Percentiles rank a stretch among this genome's conserved stretches.
Conservation (phyloP, 202 grass and related monocot genomes). For the Digitaria exilis region DNA sequence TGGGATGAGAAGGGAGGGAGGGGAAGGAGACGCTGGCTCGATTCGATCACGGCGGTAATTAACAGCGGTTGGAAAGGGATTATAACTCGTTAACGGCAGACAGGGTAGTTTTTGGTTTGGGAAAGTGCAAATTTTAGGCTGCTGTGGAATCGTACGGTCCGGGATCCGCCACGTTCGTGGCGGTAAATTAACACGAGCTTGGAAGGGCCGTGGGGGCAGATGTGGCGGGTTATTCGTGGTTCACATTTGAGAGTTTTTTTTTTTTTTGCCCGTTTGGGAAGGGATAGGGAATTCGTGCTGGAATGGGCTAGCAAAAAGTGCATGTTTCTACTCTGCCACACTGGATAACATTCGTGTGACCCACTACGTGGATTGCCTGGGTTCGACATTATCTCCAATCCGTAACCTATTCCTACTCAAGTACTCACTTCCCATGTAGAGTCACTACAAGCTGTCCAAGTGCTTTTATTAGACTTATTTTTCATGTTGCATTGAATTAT, state of each 20-base stretch:
- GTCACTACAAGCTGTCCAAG: no score
- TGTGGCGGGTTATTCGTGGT: constrained; percentile 12
- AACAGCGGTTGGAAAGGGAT: background rate
- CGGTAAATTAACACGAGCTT: constrained; percentile 6
- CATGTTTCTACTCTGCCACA: no score
- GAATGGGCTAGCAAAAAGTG: background rate
- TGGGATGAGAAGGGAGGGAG: background rate
- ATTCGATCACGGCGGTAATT: background rate
- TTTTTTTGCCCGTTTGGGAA: background rate
- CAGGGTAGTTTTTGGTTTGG: constrained; percentile 16
- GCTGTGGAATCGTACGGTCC: constrained; percentile 12
- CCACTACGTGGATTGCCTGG: no score
- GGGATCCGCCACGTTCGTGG: constrained; percentile 8
- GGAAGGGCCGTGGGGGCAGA: no score
- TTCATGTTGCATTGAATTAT: no score
- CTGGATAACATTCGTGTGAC: no score
- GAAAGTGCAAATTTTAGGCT: constrained; percentile 35
- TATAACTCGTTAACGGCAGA: background rate
- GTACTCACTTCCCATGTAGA: no score
- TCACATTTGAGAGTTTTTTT: background rate
- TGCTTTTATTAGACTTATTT: no score
- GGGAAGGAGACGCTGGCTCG: background rate
- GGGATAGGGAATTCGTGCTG: background rate
- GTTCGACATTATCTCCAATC: no score
- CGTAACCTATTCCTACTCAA: no score